phyloP scores from a whole-genome alignment of 1,284 basidiomycete genomes.

The Schizophyllum amplum region DNA sequence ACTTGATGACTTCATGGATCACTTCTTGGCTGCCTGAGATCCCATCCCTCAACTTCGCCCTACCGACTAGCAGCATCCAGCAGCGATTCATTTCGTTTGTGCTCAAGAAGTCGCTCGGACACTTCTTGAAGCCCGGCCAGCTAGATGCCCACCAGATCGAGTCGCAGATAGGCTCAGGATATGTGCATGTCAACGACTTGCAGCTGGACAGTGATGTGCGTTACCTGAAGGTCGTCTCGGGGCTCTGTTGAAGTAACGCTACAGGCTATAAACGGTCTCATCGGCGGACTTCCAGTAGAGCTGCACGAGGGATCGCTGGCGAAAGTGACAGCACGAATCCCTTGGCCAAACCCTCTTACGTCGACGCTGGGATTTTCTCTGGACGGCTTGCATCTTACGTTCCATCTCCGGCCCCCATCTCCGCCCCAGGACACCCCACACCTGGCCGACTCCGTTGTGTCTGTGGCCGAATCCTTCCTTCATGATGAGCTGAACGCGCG shows the following conservation, averaged over 20 bases:
- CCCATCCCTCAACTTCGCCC: slow-evolving; percentile 57
- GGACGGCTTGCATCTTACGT: slow-evolving; percentile 53
- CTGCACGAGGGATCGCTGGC: slow-evolving; percentile 68
- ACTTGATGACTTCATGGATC: slow-evolving; percentile 28
- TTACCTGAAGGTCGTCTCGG: slow-evolving; percentile 13
- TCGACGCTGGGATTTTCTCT: slow-evolving; percentile 63
- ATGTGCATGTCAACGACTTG: slow-evolving; percentile 79
- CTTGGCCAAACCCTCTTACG: slow-evolving; percentile 69
- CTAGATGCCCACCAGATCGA: slow-evolving; percentile 85
- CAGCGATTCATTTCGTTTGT: slow-evolving; percentile 85
- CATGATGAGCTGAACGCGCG: slow-evolving; percentile 69
- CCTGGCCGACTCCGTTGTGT: slow-evolving; percentile 70
- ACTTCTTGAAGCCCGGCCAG: slow-evolving; percentile 82
- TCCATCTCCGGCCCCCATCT: slow-evolving; percentile 37
- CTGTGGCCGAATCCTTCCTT: slow-evolving; percentile 78
- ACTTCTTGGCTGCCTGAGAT: slow-evolving; percentile 54
- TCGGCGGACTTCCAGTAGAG: slow-evolving; percentile 62
- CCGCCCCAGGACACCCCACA: slow-evolving; percentile 26
- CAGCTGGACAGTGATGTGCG: slow-evolving; percentile 72
- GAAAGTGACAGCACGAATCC: slow-evolving; percentile 67
- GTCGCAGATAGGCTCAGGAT: slow-evolving; percentile 85
- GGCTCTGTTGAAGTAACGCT: slow-evolving; percentile 10
- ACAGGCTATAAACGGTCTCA: slow-evolving; percentile 74
- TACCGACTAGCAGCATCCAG: slow-evolving; percentile 76
- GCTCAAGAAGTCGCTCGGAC: slow-evolving; percentile 77